Conservation (phyloP, 495 filamentous ascomycete species). For the Elasticomyces elasticus region DNA sequence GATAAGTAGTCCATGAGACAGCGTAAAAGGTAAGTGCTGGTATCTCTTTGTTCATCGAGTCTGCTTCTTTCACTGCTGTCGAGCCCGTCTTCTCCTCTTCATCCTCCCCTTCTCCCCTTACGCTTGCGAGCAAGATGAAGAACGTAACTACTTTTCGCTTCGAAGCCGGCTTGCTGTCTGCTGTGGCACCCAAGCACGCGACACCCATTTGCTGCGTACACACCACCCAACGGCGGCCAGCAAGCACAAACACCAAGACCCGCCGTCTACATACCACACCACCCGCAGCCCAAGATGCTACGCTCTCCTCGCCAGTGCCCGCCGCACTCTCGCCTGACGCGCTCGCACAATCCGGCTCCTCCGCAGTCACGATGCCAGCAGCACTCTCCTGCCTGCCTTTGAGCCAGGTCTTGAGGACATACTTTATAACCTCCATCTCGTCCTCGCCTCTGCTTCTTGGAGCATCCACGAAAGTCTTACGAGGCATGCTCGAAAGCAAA, state of each 20-base stretch:
- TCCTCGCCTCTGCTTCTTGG: slow-evolving; percentile 62
- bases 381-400: slow-evolving; percentile 61
- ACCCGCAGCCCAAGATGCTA: slow-evolving; percentile 2
- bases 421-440: slow-evolving; percentile 69
- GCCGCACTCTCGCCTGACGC: background rate
- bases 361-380: slow-evolving; percentile 2
- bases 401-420: slow-evolving; percentile 62
- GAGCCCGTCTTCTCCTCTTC: background rate
- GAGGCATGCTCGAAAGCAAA: slow-evolving; percentile 58
- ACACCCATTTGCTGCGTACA: slow-evolving; percentile 1
- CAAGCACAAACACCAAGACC: background rate
- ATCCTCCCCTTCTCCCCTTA: background rate
- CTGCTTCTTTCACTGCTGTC: background rate
- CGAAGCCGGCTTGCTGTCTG: background rate
- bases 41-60: background rate
- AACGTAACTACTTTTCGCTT: background rate
- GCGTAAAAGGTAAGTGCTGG: background rate
- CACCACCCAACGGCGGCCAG: background rate
- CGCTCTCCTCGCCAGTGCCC: background rate
- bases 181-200: slow-evolving; percentile 3
- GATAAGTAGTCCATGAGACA: background rate
- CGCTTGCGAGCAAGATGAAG: background rate
- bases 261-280: background rate
- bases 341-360: background rate
- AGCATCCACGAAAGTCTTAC: slow-evolving; percentile 60